Evolutionary conservation across 306 rosid genomes (phyloP), one percentile per base, ranked within the genome.

Genomic region (Neltuma alba): DNA sequence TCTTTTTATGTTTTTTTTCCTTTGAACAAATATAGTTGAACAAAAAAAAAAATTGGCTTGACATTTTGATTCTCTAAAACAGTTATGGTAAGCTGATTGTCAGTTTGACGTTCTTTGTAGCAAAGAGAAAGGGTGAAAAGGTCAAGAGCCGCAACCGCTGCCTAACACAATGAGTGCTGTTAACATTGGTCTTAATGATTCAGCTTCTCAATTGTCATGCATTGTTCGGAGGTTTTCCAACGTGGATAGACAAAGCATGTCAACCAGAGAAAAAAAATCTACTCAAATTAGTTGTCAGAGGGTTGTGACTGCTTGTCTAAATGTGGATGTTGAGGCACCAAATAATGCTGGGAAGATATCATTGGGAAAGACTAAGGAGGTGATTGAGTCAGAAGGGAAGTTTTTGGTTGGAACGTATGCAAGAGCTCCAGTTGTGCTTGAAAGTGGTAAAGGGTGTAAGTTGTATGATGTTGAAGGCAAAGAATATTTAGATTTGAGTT

Each of bases 321-420:
- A 80, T 58, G 77, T 78, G 57, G 82, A 64, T 16, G 86, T 67
- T 80, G 84, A 74, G 60, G 79, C 78, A 13, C 67, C 80, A 65
- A 77, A 20, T 33, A 52, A 23, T 16, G 67, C 79, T 62, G 74
- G 23, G 61, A 85, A 85, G 58, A 11, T 21, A 1, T 80, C 71
- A 76, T 1, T 23, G 42, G 42, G 9, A 83, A 84, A 76, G 69
- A 76, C 84, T 42, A 79, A 76, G 75, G 90, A 80, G 74, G 89
- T 95, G 83, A 88, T 93, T 42, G 97, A 91, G 83, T 34, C 66
- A 30, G 99, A 95, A 77, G 88, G 71, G 14, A 89, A 83, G 81
- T 83, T 74, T 28, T 61, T 93, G 50, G 97, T 95, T 64, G 93
- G 93, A 38, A 95, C 98, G 6, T 95, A 91, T 64, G 96, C 93